Percentiles rank a stretch among this genome's conserved stretches.
phyloP scores from a whole-genome alignment of 352 stramenopile genomes.

The Globisporangium lucens region DNA sequence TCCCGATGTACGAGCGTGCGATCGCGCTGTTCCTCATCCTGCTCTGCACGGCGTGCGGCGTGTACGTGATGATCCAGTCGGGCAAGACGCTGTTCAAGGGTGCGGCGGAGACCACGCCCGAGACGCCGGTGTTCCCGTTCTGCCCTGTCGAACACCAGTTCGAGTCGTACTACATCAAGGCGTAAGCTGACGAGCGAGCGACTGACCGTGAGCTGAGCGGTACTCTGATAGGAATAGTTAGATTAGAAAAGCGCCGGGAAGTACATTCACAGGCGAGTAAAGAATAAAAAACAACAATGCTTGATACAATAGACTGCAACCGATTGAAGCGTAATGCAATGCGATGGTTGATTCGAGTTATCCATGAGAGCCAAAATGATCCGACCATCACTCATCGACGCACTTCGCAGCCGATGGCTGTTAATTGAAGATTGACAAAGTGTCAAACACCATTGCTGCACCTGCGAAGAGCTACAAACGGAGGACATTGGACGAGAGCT shows the following conservation, averaged over 20 bases:
- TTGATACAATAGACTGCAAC: background rate
- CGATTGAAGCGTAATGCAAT: no score
- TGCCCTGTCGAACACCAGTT: conserved; percentile 18
- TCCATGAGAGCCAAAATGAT: background rate
- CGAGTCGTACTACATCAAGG: conserved; percentile 19
- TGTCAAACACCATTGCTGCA: background rate
- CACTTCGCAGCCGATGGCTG: background rate
- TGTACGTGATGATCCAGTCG: conserved; percentile 22
- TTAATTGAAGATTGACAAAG: background rate
- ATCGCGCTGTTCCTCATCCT: conserved; percentile 22
- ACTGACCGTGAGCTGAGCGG: background rate
- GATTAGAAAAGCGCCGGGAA: background rate
- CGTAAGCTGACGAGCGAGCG: background rate
- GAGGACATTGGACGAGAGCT: background rate
- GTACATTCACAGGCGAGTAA: background rate
- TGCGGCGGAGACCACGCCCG: background rate
- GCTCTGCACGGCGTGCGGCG: conserved; percentile 21
- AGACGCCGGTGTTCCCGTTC: conserved; percentile 18
- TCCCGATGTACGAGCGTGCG: conserved; percentile 23
- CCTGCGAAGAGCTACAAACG: background rate
- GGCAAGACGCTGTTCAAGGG: conserved; percentile 17
- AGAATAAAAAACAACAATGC: background rate
- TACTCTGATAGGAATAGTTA: conserved; percentile 5
- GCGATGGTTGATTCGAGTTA: background rate
- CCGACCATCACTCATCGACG: background rate